Base-by-base conservation (phyloP, 2,329 filamentous ascomycete species). In the Davidsoniella eucalypti region DNA sequence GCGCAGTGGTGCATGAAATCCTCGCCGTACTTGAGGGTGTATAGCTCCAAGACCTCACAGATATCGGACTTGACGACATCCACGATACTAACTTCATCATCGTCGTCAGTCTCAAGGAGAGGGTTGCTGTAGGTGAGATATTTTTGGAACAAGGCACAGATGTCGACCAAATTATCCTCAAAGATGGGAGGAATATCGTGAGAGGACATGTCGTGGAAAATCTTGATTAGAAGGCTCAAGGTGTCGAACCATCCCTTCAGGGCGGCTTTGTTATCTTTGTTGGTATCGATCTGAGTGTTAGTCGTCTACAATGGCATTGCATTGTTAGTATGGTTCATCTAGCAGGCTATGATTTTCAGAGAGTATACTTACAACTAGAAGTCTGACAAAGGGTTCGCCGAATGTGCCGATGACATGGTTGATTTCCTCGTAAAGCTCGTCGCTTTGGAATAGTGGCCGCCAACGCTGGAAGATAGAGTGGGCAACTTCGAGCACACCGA, bases 391-490 rank as follows among this genome's bases (percentile, higher is more conserved):
- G 0, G 92, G 83, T 38, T 76, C 69, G 53, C 86, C 84, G 64
- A 98, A 96, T 52, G 81, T 87, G 54, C 70, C 69, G 48, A 98
- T 75, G 51, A 98, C 93, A 68, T 98, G 92, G 65, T 94, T 92
- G 69, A 98, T 93, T 67, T 98, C 92, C 36, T 79, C 84, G 64
- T 87, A 98, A 9, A 98, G 77, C 47, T 84, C 87, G 65, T 98
- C 87, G 41, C 88, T 94, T 54, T 84, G 80, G 68, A 94, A 95
- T 39, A 98, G 73, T 7, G 92, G 93, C 56, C 92, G 77, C 92
- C 92, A 98, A 64, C 92, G 75, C 63, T 84, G 85, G 68, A 96
- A 98, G 59, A 98, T 96, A 45, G 92, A 96, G 67, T 98, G 92
- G 58, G 93, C 93, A 42, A 98, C 92, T 66, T 94, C 87, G 54